Evolutionary conservation across 176 grass and related monocot species (phyloP), one percentile per base, ranked within the genome.

Genomic region (Cocos nucifera): DNA sequence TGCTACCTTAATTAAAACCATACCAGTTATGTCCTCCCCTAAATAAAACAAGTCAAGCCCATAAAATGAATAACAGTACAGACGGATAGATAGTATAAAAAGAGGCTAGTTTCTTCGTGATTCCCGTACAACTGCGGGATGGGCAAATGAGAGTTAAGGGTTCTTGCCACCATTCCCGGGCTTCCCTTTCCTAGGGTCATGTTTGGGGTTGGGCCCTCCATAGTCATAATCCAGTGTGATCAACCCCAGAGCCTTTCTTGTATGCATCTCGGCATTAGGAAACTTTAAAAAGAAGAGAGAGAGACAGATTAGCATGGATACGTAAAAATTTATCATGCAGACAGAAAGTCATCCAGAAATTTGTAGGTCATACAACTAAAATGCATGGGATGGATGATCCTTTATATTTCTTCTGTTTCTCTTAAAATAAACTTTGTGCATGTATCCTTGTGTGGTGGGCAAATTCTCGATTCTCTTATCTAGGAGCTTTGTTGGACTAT

Each of bases 171-270:
- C 27, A 15, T n/a, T 44, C 29, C 65, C 26, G 48, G 51, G 52
- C 65, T 35, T 68, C 17, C 27, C 65, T 56, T 39, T 68, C 27
- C 53, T 57, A 29, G 26, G 53, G 6, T 68, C 65, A 56, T 68
- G 65, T 39, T 56, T 68, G 25, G 5, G 16, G 50, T 56, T 56
- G 26, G 27, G 53, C 2, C 51, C 65, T 68, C 65, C 52, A 44
- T 56, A 56, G 52, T 56, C 65, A 56, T 56, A 68, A 56, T 68
- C 65, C 28, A 56, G 65, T 56, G 8, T 7, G 30, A 56, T 35
- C 65, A 44, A 27, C 28, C 21, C 23, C 28, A 54, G 10, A 26
- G 49, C 17, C 18, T 19, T 44, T 22, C 18, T 68, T 22, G 65
- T n/a, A 35, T 16, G 12, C 26, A 39, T 68, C 51, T 22, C 12